Evolutionary conservation across 495 filamentous ascomycete species (phyloP).

Genomic region (Talaromyces adpressus): DNA sequence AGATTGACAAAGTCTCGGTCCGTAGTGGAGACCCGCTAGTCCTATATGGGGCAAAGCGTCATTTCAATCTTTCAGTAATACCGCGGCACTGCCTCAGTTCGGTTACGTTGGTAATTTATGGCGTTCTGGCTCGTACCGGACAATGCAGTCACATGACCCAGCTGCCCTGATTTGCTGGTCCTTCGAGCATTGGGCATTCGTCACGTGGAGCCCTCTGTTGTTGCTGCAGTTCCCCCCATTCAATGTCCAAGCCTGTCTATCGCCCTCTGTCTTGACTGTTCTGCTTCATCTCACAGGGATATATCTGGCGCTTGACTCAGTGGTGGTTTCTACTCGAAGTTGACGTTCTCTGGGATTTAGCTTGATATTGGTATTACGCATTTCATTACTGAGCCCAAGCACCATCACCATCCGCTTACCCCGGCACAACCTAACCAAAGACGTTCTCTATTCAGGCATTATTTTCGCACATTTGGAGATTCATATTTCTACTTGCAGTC

Average conservation of each 20-base stretch:
- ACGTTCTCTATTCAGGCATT: neutral
- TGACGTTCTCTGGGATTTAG: neutral
- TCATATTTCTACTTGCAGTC: neutral
- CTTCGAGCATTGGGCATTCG: constrained; percentile 6
- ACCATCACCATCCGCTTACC: neutral
- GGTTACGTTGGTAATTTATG: constrained; percentile 4
- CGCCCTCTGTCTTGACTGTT: neutral
- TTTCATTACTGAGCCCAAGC: neutral
- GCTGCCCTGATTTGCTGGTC: neutral
- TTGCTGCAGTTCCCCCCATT: neutral
- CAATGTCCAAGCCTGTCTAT: neutral
- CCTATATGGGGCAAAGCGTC: neutral
- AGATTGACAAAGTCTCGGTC: constrained; percentile 3
- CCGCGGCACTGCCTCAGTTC: neutral
- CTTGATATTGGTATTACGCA: neutral
- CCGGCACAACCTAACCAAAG: neutral
- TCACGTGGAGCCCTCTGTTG: constrained; percentile 3
- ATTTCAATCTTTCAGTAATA: neutral
- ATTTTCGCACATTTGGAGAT: neutral
- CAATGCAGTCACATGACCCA: neutral
- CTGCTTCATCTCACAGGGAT: neutral
- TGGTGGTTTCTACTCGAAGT: neutral
- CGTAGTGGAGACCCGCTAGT: neutral
- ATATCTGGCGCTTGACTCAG: neutral
- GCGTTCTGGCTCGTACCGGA: neutral